A percentile compares a stretch with the other conserved stretches of the same genome.
Evolutionary conservation across 2,329 filamentous ascomycete species (phyloP).

Genomic region (Fusarium nurragi): DNA sequence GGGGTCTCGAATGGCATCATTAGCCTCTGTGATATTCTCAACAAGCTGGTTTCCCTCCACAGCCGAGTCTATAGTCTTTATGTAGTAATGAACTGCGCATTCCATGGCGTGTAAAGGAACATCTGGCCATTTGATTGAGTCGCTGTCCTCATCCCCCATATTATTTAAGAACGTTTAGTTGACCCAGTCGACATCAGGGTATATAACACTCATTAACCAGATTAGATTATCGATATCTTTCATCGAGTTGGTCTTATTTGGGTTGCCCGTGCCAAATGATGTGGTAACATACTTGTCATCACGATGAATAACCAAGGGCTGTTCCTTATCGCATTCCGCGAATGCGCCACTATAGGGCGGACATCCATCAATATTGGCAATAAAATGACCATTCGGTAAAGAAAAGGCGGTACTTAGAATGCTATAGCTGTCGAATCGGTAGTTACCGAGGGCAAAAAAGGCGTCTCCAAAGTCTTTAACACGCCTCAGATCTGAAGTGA

Average conservation of each 20-base stretch:
- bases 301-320: background rate
- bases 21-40: background rate
- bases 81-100: slow-evolving; percentile 20
- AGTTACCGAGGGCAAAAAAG: background rate
- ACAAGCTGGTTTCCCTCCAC: slow-evolving; percentile 5
- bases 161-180: background rate
- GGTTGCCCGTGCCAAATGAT: slow-evolving; percentile 21
- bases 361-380: slow-evolving; percentile 5
- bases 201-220: slow-evolving; percentile 27
- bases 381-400: slow-evolving; percentile 13
- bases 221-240: slow-evolving; percentile 25
- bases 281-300: slow-evolving; percentile 13
- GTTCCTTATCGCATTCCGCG: background rate
- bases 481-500: slow-evolving; percentile 21
- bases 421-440: background rate
- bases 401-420: background rate
- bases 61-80: slow-evolving; percentile 7
- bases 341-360: background rate
- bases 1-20: background rate
- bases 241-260: slow-evolving; percentile 23
- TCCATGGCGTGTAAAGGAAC: slow-evolving; percentile 9
- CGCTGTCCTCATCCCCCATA: background rate
- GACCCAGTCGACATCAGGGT: slow-evolving; percentile 2
- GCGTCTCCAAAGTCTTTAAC: background rate
- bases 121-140: slow-evolving; percentile 11